These are phyloP conservation scores for Cyanidiococcus yangmingshanensis DNA, from an alignment of 23 red algal genomes.

Conservation along the genomic window DNA sequence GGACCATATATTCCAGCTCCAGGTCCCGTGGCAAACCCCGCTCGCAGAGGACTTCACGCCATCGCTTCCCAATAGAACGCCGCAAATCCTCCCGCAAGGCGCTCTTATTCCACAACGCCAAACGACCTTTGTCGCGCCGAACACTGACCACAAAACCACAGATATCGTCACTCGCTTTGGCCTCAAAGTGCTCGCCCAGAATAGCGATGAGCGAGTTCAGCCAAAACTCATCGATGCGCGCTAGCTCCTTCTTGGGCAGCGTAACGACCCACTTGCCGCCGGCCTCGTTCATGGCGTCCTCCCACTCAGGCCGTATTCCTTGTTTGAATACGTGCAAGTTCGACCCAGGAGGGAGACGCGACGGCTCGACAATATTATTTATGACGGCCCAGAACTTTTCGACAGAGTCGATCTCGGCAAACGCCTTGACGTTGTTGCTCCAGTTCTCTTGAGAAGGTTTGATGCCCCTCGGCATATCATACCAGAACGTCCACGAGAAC, in stretches of 20 bases:
- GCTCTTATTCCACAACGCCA: conserved; percentile 86
- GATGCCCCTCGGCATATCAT: conserved; percentile 35
- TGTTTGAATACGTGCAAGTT: conserved; percentile 85
- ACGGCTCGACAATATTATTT: conserved; percentile 81
- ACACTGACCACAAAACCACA: conserved; percentile 67
- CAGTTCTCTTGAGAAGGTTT: conserved; percentile 19
- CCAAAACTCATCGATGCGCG: conserved; percentile 61
- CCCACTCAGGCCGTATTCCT: conserved; percentile 86
- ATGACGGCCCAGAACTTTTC: conserved; percentile 90
- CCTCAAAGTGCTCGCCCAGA: conserved; percentile 66
- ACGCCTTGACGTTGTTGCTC: conserved; percentile 39
- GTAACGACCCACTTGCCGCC: conserved; percentile 78
- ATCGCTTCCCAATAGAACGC: conserved; percentile 37
- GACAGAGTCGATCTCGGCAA: conserved; percentile 68
- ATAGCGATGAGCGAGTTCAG: conserved; percentile 45
- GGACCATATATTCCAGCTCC: conserved; percentile 20
- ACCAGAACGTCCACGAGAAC: conserved; percentile 88
- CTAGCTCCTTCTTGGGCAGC: conserved; percentile 21
- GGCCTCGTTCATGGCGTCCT: conserved; percentile 52
- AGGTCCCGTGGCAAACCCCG: neutral
- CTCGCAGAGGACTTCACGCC: neutral
- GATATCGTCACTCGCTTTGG: conserved; percentile 86
- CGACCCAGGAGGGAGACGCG: conserved; percentile 34
- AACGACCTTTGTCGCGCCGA: conserved; percentile 33
- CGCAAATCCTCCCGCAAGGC: conserved; percentile 43